Evolutionary conservation across 176 grass and related monocot genomes (phyloP).

Genomic region (Cymbopogon citratus): DNA sequence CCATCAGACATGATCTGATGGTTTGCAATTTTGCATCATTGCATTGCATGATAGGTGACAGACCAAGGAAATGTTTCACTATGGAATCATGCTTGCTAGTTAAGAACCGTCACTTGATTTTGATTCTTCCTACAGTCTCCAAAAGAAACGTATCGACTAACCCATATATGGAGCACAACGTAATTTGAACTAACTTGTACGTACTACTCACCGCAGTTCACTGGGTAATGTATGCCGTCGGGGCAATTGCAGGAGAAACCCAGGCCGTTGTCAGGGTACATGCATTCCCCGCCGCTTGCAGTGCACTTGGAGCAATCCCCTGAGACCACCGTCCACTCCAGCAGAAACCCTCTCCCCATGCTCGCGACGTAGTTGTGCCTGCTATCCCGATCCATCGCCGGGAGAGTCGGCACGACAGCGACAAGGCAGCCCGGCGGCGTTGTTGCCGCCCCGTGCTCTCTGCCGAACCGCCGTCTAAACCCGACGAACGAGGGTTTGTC

Average conservation of each 20-base stretch:
- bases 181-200: neutral
- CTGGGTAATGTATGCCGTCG: neutral
- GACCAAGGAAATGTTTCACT: neutral
- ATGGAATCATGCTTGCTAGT: neutral
- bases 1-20: neutral
- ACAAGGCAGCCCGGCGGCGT: neutral
- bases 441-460: neutral
- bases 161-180: neutral
- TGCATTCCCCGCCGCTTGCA: neutral
- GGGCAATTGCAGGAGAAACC: neutral
- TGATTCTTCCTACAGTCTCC: neutral
- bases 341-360: neutral
- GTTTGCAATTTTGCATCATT: neutral
- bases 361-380: neutral
- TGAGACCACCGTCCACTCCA: neutral
- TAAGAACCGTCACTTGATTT: neutral
- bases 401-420: neutral
- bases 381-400: neutral
- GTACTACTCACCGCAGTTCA: neutral
- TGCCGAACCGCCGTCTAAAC: neutral
- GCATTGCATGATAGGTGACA: neutral
- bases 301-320: neutral
- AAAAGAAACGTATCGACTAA: neutral
- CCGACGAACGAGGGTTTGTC: neutral
- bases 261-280: neutral